phyloP scores from a whole-genome alignment of 2,329 filamentous ascomycete genomes.

The Huntiella abstrusa region DNA sequence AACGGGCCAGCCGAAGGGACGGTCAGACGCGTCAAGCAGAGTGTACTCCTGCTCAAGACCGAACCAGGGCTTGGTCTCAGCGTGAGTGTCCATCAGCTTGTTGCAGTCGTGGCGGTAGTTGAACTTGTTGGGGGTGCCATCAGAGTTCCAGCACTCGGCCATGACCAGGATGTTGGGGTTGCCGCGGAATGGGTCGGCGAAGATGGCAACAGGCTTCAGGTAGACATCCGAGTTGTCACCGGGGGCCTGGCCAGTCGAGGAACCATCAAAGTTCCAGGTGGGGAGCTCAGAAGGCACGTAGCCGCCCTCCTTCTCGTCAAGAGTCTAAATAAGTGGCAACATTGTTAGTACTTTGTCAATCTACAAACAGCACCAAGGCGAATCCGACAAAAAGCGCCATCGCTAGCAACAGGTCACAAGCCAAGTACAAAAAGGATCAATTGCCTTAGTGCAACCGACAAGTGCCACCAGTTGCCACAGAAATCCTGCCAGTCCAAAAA shows the following conservation, averaged over 20 bases:
- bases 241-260: constrained; percentile 77
- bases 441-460: too few relatives aligned
- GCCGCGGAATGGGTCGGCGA: constrained; percentile 77
- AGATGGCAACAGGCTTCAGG: constrained; percentile 76
- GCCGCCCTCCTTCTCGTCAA: constrained; percentile 24
- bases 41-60: constrained; percentile 96
- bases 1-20: constrained; percentile 57
- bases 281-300: constrained; percentile 34
- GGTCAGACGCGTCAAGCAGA: constrained; percentile 54
- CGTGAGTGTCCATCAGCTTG: constrained; percentile 77
- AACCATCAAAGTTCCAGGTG: constrained; percentile 47
- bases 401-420: too few relatives aligned
- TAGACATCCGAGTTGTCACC: constrained; percentile 97
- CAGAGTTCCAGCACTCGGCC: constrained; percentile 82
- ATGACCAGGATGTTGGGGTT: constrained; percentile 88
- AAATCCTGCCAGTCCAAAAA: too few relatives aligned
- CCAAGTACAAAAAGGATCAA: too few relatives aligned
- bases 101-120: constrained; percentile 89
- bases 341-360: neutral
- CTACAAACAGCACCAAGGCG: too few relatives aligned
- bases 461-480: too few relatives aligned
- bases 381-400: too few relatives aligned
- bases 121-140: constrained; percentile 93
- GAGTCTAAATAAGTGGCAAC: constrained; percentile 22
- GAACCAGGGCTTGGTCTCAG: constrained; percentile 80